These are phyloP conservation scores for Balansia obtecta DNA, from an alignment of 2,329 filamentous ascomycete genomes.

Conservation along the genomic window DNA sequence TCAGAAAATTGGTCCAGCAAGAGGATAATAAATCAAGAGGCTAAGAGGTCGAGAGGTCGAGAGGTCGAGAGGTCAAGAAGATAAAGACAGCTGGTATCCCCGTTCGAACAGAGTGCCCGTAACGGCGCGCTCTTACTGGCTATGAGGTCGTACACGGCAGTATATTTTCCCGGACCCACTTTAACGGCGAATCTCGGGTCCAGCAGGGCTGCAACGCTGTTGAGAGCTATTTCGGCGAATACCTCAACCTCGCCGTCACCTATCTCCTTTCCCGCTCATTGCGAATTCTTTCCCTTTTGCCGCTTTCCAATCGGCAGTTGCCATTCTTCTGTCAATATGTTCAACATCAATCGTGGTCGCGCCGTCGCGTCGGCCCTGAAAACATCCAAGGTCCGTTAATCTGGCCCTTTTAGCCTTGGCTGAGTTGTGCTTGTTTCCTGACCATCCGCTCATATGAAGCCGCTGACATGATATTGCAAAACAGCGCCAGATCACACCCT, in stretches of 20 bases:
- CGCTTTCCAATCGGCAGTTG: conserved; percentile 8
- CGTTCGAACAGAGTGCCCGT: background rate
- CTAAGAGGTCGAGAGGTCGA: too few relatives aligned
- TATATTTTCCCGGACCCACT: conserved; percentile 8
- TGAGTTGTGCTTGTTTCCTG: conserved; percentile 8
- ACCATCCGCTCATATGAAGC: conserved; percentile 7
- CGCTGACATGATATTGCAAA: conserved; percentile 3
- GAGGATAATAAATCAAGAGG: too few relatives aligned
- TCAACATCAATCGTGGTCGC: conserved; percentile 73
- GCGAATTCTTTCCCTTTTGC: conserved; percentile 10
- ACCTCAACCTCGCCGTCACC: conserved; percentile 5
- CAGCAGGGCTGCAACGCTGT: conserved; percentile 8
- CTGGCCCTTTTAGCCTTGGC: background rate
- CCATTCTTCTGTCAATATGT: conserved; percentile 47
- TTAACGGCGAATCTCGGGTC: conserved; percentile 12
- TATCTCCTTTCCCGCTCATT: conserved; percentile 2
- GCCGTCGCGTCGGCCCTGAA: conserved; percentile 70
- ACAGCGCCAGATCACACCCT: conserved; percentile 26
- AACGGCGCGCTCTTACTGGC: background rate
- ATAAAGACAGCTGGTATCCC: too few relatives aligned
- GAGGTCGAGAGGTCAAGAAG: too few relatives aligned
- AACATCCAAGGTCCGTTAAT: conserved; percentile 55
- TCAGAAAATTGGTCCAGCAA: too few relatives aligned
- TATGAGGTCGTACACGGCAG: background rate
- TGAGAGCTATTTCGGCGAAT: conserved; percentile 9